A percentile compares a stretch with the other conserved stretches of the same genome.
Evolutionary conservation across 1,139 yeast genomes (phyloP).

Genomic region (Blastobotrys niveus): DNA sequence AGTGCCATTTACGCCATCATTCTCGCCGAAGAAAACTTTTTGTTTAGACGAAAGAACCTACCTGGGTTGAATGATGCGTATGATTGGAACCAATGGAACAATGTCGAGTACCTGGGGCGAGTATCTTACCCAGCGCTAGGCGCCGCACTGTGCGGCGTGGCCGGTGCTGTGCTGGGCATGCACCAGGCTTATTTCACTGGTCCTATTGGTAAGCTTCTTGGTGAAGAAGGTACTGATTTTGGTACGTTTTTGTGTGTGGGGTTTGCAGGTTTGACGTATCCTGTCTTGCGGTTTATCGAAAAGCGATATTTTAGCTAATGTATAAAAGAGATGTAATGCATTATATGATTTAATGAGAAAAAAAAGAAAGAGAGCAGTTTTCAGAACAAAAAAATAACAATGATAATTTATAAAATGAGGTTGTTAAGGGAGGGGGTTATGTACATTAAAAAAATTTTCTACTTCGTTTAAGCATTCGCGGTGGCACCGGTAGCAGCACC

Average conservation of each 20-base stretch:
- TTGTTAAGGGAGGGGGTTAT: too few species aligned
- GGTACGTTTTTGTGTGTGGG: slow-evolving; percentile 81
- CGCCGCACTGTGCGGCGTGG: slow-evolving; percentile 58
- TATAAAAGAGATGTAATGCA: too few species aligned
- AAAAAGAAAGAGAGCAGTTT: too few species aligned
- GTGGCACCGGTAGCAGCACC: too few species aligned
- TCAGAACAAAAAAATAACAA: too few species aligned
- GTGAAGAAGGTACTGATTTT: slow-evolving; percentile 64
- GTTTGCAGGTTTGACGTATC: slow-evolving; percentile 60
- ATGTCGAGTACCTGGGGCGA: slow-evolving; percentile 45
- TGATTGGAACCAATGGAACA: slow-evolving; percentile 63
- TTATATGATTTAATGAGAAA: too few species aligned
- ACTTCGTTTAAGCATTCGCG: too few species aligned
- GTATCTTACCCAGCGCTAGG: slow-evolving; percentile 58
- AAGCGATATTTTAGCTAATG: slow-evolving; percentile 3
- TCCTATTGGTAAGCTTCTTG: slow-evolving; percentile 55
- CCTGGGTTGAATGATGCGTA: slow-evolving; percentile 26
- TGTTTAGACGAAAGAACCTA: slow-evolving; percentile 57
- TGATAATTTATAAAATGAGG: too few species aligned
- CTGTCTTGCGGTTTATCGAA: slow-evolving; percentile 59
- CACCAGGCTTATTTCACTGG: slow-evolving; percentile 74
- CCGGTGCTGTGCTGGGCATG: slow-evolving; percentile 80
- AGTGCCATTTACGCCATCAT: slow-evolving; percentile 72
- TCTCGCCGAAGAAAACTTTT: slow-evolving; percentile 64
- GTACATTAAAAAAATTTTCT: too few species aligned